phyloP scores from a whole-genome alignment of 176 grass and related monocot species.

The Carex scoparia region DNA sequence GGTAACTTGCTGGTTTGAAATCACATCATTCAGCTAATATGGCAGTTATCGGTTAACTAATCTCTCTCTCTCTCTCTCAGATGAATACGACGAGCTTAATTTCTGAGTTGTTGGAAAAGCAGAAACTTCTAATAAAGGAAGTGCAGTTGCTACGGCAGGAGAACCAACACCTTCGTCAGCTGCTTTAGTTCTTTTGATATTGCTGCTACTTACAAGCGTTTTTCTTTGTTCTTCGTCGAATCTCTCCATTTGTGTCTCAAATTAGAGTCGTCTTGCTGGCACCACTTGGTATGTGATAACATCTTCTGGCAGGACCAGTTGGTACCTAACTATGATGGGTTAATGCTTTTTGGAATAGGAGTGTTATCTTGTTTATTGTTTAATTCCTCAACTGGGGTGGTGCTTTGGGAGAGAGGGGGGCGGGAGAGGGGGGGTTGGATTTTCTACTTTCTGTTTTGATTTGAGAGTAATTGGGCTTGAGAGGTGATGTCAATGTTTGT shows the following conservation, averaged over 20 bases:
- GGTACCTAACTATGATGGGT: neutral
- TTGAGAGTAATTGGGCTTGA: neutral
- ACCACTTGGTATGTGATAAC: neutral
- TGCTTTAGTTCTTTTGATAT: conserved; percentile 30
- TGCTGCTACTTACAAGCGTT: neutral
- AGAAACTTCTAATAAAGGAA: conserved; percentile 80
- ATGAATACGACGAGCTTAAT: conserved; percentile 60
- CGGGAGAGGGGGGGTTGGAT: too few relatives aligned
- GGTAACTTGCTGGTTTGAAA: neutral
- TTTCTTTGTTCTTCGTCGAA: neutral
- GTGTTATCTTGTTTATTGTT: neutral
- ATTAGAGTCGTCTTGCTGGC: neutral
- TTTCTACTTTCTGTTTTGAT: neutral
- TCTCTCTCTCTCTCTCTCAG: conserved; percentile 29
- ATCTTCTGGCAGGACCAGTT: neutral
- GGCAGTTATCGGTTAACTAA: neutral
- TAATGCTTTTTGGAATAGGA: neutral
- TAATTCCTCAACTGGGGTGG: neutral
- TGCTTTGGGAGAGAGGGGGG: neutral
- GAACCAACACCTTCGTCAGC: conserved; percentile 74
- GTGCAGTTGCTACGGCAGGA: conserved; percentile 77
- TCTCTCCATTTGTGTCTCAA: neutral
- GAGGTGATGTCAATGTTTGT: neutral
- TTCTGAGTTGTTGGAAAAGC: conserved; percentile 65
- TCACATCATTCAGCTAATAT: neutral